phyloP scores from a whole-genome alignment of 495 filamentous ascomycete genomes.

The Talaromyces adpressus region DNA sequence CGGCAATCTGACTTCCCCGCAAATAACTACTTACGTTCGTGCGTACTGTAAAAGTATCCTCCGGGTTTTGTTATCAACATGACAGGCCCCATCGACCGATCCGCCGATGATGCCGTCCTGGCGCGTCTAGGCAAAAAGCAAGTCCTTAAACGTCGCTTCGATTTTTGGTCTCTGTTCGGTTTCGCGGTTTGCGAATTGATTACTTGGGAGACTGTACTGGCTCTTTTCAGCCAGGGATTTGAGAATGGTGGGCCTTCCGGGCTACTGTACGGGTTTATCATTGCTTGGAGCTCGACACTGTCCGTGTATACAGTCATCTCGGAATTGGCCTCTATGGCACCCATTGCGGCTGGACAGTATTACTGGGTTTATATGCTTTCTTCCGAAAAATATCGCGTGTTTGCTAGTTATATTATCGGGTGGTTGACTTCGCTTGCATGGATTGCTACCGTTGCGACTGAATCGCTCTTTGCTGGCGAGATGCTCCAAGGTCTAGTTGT shows the following conservation, averaged over 20 bases:
- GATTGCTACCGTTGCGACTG: slow-evolving; percentile 27
- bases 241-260: slow-evolving; percentile 40
- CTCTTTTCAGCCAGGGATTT: slow-evolving; percentile 19
- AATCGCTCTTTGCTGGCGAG: slow-evolving; percentile 28
- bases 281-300: slow-evolving; percentile 38
- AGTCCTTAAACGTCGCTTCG: slow-evolving; percentile 30
- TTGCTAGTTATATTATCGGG: slow-evolving; percentile 33
- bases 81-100: slow-evolving; percentile 2
- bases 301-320: slow-evolving; percentile 37
- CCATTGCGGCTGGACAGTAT: slow-evolving; percentile 34
- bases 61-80: not conserved
- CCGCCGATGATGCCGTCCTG: slow-evolving; percentile 20
- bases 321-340: slow-evolving; percentile 44
- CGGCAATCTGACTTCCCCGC: not conserved
- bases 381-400: slow-evolving; percentile 23
- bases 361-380: slow-evolving; percentile 37
- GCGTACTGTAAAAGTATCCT: not conserved
- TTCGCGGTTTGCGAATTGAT: slow-evolving; percentile 30
- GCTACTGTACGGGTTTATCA: slow-evolving; percentile 41
- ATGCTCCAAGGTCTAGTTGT: slow-evolving; percentile 38
- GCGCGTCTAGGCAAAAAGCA: slow-evolving; percentile 33
- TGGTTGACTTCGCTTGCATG: slow-evolving; percentile 29
- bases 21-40: not conserved
- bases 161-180: slow-evolving; percentile 30
- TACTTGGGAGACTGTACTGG: slow-evolving; percentile 32